These are phyloP conservation scores for Lactarius tabidus DNA, from an alignment of 768 basidiomycete genomes.

Conservation along the genomic window DNA sequence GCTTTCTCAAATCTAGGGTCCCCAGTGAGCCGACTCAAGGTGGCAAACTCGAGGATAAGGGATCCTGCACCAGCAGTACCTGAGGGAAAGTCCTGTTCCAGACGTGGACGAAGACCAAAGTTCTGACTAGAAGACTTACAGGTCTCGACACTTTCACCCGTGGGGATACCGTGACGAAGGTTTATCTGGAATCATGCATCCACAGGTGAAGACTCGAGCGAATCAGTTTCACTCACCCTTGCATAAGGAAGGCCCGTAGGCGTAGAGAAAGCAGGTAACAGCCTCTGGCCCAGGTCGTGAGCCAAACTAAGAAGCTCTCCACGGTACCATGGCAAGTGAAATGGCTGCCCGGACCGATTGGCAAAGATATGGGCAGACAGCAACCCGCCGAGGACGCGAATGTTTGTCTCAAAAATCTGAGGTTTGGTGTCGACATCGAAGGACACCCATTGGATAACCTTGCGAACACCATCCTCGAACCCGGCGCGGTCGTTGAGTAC, in stretches of 20 bases:
- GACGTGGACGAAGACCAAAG: neutral
- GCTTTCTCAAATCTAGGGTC: constrained; percentile 87
- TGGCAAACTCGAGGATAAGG: constrained; percentile 90
- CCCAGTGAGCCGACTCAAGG: constrained; percentile 84
- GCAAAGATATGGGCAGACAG: constrained; percentile 83
- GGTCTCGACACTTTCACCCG: constrained; percentile 77
- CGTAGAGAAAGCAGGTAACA: constrained; percentile 89
- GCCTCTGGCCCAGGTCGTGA: constrained; percentile 76
- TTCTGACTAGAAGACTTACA: constrained; percentile 49
- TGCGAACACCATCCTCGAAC: constrained; percentile 81
- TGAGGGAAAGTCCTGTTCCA: constrained; percentile 31
- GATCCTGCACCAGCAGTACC: constrained; percentile 93
- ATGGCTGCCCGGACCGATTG: constrained; percentile 58
- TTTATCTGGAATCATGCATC: constrained; percentile 55
- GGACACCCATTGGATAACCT: constrained; percentile 76
- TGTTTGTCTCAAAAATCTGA: constrained; percentile 98
- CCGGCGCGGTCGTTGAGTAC: constrained; percentile 74
- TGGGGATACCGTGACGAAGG: constrained; percentile 69
- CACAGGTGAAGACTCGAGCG: constrained; percentile 9
- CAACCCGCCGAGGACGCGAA: constrained; percentile 88
- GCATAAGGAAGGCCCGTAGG: constrained; percentile 91
- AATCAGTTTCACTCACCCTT: constrained; percentile 47
- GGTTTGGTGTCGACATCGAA: constrained; percentile 94
- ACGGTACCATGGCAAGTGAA: constrained; percentile 79
- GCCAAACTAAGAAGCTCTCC: constrained; percentile 79